Percentiles rank a stretch among this genome's conserved stretches.
phyloP scores from a whole-genome alignment of 2,329 filamentous ascomycete species.

The Fusarium nisikadoi region DNA sequence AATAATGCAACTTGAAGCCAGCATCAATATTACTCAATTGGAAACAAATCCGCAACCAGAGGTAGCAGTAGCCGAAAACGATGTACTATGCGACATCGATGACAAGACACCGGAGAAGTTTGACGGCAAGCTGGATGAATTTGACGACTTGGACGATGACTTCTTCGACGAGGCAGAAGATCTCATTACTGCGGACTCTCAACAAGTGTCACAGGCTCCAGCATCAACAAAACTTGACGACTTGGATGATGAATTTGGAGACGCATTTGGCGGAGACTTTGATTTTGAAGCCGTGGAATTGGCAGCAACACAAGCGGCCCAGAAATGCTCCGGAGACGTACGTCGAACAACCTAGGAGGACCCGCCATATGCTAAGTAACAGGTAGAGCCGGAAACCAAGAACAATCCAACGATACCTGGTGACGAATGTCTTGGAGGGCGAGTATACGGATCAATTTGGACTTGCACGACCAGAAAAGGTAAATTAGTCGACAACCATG shows the following conservation, averaged over 20 bases:
- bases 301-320: constrained; percentile 74
- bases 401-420: constrained; percentile 87
- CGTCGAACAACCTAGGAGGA: constrained; percentile 45
- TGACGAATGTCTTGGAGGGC: constrained; percentile 77
- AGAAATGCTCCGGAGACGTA: constrained; percentile 52
- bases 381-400: constrained; percentile 74
- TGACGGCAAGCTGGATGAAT: constrained; percentile 68
- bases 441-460: constrained; percentile 74
- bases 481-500: constrained; percentile 51
- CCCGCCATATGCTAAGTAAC: constrained; percentile 68
- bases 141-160: constrained; percentile 74
- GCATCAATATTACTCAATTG: constrained; percentile 47
- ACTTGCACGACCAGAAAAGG: constrained; percentile 75
- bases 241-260: constrained; percentile 50
- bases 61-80: background rate
- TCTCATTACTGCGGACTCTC: constrained; percentile 38
- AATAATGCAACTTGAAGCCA: constrained; percentile 64
- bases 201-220: constrained; percentile 27
- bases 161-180: constrained; percentile 60
- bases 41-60: constrained; percentile 22
- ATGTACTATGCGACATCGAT: constrained; percentile 65
- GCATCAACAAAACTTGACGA: background rate
- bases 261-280: constrained; percentile 72
- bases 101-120: constrained; percentile 66
- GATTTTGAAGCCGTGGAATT: constrained; percentile 83